phyloP scores from a whole-genome alignment of 805 yeast genomes.

The Myxozyma melibiosi region DNA sequence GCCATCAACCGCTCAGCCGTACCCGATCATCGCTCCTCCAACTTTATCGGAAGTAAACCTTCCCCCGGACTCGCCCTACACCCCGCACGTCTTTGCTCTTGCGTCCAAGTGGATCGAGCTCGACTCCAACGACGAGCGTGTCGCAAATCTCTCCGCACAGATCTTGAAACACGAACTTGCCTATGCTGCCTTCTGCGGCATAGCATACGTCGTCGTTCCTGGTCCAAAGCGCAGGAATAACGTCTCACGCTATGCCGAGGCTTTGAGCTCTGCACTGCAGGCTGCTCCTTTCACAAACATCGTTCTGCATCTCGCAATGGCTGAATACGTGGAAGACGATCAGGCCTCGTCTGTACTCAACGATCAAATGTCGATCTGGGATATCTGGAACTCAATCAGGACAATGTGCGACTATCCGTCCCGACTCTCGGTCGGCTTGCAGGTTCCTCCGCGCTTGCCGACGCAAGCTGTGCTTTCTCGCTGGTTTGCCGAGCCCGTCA shows the following conservation, averaged over 20 bases:
- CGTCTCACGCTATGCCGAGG: conserved; percentile 54
- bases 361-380: conserved; percentile 67
- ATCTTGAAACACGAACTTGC: conserved; percentile 61
- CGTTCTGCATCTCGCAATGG: conserved; percentile 35
- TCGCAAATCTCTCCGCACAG: conserved; percentile 58
- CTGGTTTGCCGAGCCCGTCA: conserved; percentile 71
- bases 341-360: conserved; percentile 20
- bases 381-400: conserved; percentile 69
- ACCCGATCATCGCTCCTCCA: conserved; percentile 16
- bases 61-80: conserved; percentile 12
- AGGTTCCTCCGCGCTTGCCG: conserved; percentile 63
- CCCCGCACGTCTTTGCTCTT: conserved; percentile 48
- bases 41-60: conserved; percentile 19
- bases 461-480: conserved; percentile 56
- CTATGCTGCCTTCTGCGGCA: conserved; percentile 62
- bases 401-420: conserved; percentile 56
- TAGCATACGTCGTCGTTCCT: conserved; percentile 57
- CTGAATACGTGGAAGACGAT: conserved; percentile 37
- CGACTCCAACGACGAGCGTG: conserved; percentile 53
- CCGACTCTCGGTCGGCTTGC: conserved; percentile 70
- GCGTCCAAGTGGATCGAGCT: conserved; percentile 72
- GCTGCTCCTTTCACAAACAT: conserved; percentile 32
- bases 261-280: conserved; percentile 43
- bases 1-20: not conserved
- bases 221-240: conserved; percentile 64